Conservation (phyloP, 1,284 basidiomycete genomes). For the Irpex sp. region DNA sequence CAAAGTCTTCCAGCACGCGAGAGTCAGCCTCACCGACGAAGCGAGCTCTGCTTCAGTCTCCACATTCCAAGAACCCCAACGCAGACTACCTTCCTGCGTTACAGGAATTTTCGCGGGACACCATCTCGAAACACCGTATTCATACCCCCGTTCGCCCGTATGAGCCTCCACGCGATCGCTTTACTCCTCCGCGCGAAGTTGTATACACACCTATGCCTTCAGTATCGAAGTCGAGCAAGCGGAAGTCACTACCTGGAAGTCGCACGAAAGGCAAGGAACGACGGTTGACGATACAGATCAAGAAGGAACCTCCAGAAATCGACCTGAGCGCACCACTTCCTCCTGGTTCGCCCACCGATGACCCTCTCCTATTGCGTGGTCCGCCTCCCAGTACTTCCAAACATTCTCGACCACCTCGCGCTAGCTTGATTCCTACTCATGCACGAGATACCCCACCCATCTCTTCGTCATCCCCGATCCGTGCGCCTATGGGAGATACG, state of each 20-base stretch:
- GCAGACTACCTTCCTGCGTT: slow-evolving; percentile 47
- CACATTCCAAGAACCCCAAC: slow-evolving; percentile 44
- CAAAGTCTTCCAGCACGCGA: slow-evolving; percentile 15
- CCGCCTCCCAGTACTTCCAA: slow-evolving; percentile 20
- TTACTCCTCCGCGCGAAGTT: slow-evolving; percentile 65
- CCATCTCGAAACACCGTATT: slow-evolving; percentile 23
- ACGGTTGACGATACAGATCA: slow-evolving; percentile 37
- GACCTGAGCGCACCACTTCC: slow-evolving; percentile 54
- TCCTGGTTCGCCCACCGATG: slow-evolving; percentile 69
- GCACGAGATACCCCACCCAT: slow-evolving; percentile 21
- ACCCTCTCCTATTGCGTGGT: slow-evolving; percentile 61
- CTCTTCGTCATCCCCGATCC: slow-evolving; percentile 22
- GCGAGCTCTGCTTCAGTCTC: slow-evolving; percentile 34
- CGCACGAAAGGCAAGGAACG: slow-evolving; percentile 22
- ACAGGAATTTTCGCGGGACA: slow-evolving; percentile 20
- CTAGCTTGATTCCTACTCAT: slow-evolving; percentile 1
- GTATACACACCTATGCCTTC: slow-evolving; percentile 39
- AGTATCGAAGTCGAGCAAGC: slow-evolving; percentile 34
- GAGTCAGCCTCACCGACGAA: slow-evolving; percentile 30
- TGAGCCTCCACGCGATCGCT: slow-evolving; percentile 61
- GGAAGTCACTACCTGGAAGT: slow-evolving; percentile 24
- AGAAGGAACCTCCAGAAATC: slow-evolving; percentile 62
- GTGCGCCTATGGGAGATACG: neutral
- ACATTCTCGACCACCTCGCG: slow-evolving; percentile 2
- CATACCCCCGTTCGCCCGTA: slow-evolving; percentile 54